Evolutionary conservation across 768 basidiomycete genomes (phyloP).

Genomic region (Daedalea quercina): DNA sequence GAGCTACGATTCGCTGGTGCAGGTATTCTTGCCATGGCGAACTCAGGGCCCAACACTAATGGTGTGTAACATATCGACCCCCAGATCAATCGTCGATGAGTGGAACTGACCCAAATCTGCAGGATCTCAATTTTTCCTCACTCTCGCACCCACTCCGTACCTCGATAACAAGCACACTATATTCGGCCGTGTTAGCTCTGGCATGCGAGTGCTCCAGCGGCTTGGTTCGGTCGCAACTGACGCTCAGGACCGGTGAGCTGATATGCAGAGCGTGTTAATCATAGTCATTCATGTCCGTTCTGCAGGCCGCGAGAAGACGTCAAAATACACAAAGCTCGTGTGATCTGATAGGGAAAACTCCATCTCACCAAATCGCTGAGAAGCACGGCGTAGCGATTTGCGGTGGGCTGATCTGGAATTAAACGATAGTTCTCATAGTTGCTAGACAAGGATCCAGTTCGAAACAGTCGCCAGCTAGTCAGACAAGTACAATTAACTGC

Average conservation of each 20-base stretch:
- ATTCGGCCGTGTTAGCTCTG: slow-evolving; percentile 84
- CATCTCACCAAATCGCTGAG: no score
- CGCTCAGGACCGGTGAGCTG: slow-evolving; percentile 70
- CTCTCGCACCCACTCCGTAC: slow-evolving; percentile 75
- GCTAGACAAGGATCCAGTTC: no score
- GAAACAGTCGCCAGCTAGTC: no score
- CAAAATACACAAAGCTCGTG: slow-evolving; percentile 77
- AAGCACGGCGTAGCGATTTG: no score
- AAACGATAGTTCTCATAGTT: no score
- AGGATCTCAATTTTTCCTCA: slow-evolving; percentile 96
- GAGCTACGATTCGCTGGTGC: slow-evolving; percentile 94
- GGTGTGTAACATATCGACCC: no score
- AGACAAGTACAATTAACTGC: no score
- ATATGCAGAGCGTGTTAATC: neutral
- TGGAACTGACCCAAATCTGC: neutral
- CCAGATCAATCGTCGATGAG: no score
- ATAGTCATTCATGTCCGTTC: neutral
- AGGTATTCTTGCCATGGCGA: slow-evolving; percentile 95
- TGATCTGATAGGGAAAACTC: slow-evolving; percentile 21
- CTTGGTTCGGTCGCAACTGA: slow-evolving; percentile 89
- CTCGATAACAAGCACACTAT: slow-evolving; percentile 84
- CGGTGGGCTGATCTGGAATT: no score
- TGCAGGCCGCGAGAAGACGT: slow-evolving; percentile 67
- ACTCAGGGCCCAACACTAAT: slow-evolving; percentile 92
- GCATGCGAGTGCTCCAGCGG: slow-evolving; percentile 90